Conservation (phyloP, 2,329 filamentous ascomycete genomes). For the Fusarium mundagurra region DNA sequence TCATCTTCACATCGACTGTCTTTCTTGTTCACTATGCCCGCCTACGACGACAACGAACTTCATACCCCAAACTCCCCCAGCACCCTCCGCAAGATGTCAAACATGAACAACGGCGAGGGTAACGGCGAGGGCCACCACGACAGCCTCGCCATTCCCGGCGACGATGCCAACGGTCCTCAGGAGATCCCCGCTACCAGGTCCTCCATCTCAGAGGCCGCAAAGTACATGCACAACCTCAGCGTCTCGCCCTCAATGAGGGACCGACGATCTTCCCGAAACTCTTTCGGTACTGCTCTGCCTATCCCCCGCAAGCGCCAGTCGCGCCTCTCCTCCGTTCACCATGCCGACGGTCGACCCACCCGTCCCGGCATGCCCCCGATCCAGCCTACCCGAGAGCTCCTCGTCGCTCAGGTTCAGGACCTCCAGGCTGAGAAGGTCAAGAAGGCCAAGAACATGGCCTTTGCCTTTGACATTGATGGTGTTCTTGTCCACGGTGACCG, state of each 20-base stretch:
- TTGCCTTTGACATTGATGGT: constrained; percentile 89
- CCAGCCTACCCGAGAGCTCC: constrained; percentile 71
- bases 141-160: constrained; percentile 48
- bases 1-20: neutral
- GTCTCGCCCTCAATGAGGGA: constrained; percentile 74
- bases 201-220: constrained; percentile 72
- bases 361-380: constrained; percentile 67
- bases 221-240: constrained; percentile 79
- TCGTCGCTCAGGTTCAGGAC: constrained; percentile 76
- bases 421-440: constrained; percentile 72
- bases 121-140: constrained; percentile 29
- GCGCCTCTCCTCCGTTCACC: constrained; percentile 70
- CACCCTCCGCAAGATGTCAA: constrained; percentile 30
- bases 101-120: constrained; percentile 7
- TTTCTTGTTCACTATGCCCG: constrained; percentile 61
- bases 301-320: constrained; percentile 78
- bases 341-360: constrained; percentile 55
- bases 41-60: constrained; percentile 67
- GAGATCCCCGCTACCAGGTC: constrained; percentile 76
- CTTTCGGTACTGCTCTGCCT: constrained; percentile 76
- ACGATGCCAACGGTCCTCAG: constrained; percentile 63
- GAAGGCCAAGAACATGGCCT: constrained; percentile 78
- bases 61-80: constrained; percentile 29
- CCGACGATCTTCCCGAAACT: constrained; percentile 76
- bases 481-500: constrained; percentile 84